Evolutionary conservation across 2,329 filamentous ascomycete genomes (phyloP), one percentile per base, ranked within the genome.

Genomic region (Apiospora malaysiana): DNA sequence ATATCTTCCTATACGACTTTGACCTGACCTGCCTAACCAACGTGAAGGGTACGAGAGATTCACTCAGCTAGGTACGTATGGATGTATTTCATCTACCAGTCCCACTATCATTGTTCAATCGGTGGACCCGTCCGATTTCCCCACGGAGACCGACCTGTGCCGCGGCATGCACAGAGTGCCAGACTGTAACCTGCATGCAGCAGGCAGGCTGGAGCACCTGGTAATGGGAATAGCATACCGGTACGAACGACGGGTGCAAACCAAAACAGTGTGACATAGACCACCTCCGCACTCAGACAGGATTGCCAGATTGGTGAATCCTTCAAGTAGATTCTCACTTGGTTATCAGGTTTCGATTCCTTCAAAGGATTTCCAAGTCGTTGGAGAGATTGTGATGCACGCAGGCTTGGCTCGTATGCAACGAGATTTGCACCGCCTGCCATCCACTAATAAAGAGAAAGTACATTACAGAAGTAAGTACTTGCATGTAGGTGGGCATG

Each of bases 351-450:
- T 63, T 63, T 37, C 32, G 18, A 63, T 40, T 63, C 56, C 32
- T 40, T 12, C 32, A n/a, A 10, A 40, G 18, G 9, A 63, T n/a
- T 12, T 40, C 12, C 9, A 21, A 63, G 2, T 32, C 32, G 27
- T 59, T 37, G 51, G 32, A 63, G 56, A 63, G 32, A 40, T 63
- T 63, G 56, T 32, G 56, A 63, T 63, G 9, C 56, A 63, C 27
- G 40, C 3, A 21, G 27, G 18, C 23, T 56, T 14, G 32, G 32
- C 21, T 40, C 18, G 18, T 63, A 63, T 12, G 32, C 21, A 6
- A 40, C 14, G 56, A 63, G 32, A 18, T 40, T 63, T 63, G 56
- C 56, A 63, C 56, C 40, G 32, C 56, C 56, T 32, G 9, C 49
- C 32, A 59, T 63, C 56, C 56, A 63, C 32, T 40, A 40, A 7